These are phyloP conservation scores for Talaromyces pinophilus DNA, from an alignment of 2,329 filamentous ascomycete species.

Conservation along the genomic window DNA sequence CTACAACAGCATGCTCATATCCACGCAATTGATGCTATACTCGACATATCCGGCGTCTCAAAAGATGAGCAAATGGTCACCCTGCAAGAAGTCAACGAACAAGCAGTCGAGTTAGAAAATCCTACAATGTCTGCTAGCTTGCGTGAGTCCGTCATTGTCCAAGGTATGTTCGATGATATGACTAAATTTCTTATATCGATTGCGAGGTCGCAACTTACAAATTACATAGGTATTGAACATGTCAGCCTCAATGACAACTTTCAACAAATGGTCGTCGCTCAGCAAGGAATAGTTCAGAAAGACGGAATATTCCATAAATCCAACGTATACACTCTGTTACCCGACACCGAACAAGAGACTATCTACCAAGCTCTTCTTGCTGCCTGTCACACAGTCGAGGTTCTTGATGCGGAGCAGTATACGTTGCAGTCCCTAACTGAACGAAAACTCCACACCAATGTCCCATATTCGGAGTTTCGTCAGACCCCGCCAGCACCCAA, in stretches of 20 bases:
- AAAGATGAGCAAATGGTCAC: background rate
- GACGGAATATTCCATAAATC: background rate
- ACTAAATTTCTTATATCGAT: background rate
- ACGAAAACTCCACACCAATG: background rate
- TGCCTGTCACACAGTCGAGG: constrained; percentile 5
- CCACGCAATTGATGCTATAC: background rate
- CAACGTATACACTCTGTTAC: constrained; percentile 7
- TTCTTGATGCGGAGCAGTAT: constrained; percentile 14
- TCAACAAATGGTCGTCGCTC: background rate
- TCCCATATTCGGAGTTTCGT: constrained; percentile 10
- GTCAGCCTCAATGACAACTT: background rate
- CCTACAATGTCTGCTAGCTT: background rate
- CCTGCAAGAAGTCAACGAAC: background rate
- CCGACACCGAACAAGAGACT: background rate
- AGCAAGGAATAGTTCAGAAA: background rate
- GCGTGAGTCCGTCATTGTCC: background rate
- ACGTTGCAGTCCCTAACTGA: background rate
- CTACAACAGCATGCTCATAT: background rate
- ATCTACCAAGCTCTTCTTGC: constrained; percentile 1
- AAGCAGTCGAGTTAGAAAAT: background rate
- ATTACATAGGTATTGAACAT: background rate
- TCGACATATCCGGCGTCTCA: background rate
- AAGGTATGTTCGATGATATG: background rate
- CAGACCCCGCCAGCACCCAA: background rate
- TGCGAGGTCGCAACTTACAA: background rate